Conservation (phyloP, 331 rosid genomes). For the Malus hybrid region DNA sequence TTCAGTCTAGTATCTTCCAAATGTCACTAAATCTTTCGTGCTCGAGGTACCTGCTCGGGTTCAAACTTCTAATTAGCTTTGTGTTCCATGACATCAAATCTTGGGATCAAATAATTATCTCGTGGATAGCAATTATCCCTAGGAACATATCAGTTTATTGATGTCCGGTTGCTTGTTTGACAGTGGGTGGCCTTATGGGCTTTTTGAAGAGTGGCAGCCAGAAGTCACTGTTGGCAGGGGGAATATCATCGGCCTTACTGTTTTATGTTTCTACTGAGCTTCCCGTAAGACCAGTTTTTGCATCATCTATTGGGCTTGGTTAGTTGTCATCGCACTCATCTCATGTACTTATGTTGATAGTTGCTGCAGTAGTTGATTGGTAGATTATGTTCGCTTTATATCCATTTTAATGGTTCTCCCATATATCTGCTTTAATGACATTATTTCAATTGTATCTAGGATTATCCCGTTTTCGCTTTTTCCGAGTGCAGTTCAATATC, state of each 20-base stretch:
- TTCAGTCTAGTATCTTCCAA: not conserved
- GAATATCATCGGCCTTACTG: constrained; percentile 56
- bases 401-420: not conserved
- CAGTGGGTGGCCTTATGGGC: constrained; percentile 96
- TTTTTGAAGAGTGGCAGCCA: constrained; percentile 90
- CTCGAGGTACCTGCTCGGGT: not conserved
- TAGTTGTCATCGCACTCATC: constrained; percentile 17
- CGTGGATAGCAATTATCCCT: not conserved
- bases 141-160: not conserved
- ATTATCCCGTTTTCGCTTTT: not conserved
- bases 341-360: constrained; percentile 2
- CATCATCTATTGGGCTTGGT: constrained; percentile 95
- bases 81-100: not conserved
- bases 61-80: not conserved
- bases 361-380: not conserved
- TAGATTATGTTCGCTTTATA: not conserved
- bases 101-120: not conserved
- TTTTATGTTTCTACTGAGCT: constrained; percentile 58
- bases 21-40: not conserved
- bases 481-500: not conserved
- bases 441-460: too few species aligned
- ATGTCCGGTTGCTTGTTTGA: not conserved
- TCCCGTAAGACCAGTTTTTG: constrained; percentile 71
- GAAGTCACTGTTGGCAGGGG: constrained; percentile 89
- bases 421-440: too few species aligned